Percentiles rank a stretch among this genome's conserved stretches.
phyloP scores from a whole-genome alignment of 805 yeast genomes.

The Candida insectalens region DNA sequence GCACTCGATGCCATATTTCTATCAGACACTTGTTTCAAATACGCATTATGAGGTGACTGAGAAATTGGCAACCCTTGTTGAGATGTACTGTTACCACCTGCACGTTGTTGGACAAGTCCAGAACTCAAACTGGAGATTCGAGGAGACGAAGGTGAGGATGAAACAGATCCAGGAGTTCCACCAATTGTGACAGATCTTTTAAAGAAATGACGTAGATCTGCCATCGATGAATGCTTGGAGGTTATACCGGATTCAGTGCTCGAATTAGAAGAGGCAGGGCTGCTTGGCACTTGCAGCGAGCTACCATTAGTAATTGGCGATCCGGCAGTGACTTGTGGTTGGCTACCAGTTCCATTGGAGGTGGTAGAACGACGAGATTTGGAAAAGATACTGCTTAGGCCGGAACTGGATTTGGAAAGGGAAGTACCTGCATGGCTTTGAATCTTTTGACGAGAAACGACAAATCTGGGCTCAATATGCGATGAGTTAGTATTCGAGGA shows the following conservation, averaged over 20 bases:
- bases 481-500: conserved; percentile 38
- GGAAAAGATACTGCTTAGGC: conserved; percentile 41
- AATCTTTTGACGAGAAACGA: conserved; percentile 70
- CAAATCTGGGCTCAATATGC: conserved; percentile 76
- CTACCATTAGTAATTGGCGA: not conserved
- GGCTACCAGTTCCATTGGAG: conserved; percentile 8
- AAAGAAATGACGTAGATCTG: conserved; percentile 66
- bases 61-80: not conserved
- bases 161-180: conserved; percentile 10
- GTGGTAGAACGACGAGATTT: conserved; percentile 32
- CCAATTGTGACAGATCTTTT: conserved; percentile 30
- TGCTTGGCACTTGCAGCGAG: conserved; percentile 9
- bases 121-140: conserved; percentile 27
- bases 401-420: conserved; percentile 29
- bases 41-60: not conserved
- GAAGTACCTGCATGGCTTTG: conserved; percentile 23
- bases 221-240: conserved; percentile 70
- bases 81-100: not conserved
- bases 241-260: conserved; percentile 21
- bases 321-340: not conserved
- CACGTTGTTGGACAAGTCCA: conserved; percentile 23
- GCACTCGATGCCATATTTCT: not conserved
- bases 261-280: conserved; percentile 22
- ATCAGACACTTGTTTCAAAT: conserved; percentile 5
- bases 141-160: conserved; percentile 15